These are phyloP conservation scores for Botryotinia convoluta DNA, from an alignment of 2,329 filamentous ascomycete genomes.

Conservation along the genomic window DNA sequence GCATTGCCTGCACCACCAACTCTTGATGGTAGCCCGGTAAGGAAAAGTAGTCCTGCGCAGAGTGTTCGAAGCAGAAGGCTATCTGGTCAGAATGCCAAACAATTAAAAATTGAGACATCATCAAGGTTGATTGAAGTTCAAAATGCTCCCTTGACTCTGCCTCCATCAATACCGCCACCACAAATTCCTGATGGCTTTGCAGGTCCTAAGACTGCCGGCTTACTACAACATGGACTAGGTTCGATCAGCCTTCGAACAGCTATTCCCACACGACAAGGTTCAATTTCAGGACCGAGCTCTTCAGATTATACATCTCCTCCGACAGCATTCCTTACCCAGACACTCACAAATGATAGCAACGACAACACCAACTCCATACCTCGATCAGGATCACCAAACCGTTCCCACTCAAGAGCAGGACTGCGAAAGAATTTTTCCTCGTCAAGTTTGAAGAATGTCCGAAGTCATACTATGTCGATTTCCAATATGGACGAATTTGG, in stretches of 20 bases:
- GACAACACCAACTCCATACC: slow-evolving; percentile 36
- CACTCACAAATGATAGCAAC: slow-evolving; percentile 34
- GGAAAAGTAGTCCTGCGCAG: slow-evolving; percentile 39
- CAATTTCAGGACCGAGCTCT: slow-evolving; percentile 34
- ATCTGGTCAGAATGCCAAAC: slow-evolving; percentile 76
- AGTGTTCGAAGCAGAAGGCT: slow-evolving; percentile 73
- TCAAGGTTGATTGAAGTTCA: slow-evolving; percentile 24
- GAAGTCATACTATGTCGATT: slow-evolving; percentile 70
- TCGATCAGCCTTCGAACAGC: slow-evolving; percentile 24
- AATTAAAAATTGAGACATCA: slow-evolving; percentile 85
- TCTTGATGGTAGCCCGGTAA: slow-evolving; percentile 3
- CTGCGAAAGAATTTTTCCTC: slow-evolving; percentile 69
- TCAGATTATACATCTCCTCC: slow-evolving; percentile 34
- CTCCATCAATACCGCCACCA: slow-evolving; percentile 34
- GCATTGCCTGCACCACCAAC: slow-evolving; percentile 42
- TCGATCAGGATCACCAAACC: slow-evolving; percentile 53
- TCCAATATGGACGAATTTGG: slow-evolving; percentile 55
- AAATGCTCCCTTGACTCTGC: slow-evolving; percentile 26
- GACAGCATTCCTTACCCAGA: slow-evolving; percentile 37
- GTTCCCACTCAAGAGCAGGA: slow-evolving; percentile 43
- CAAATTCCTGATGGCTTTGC: slow-evolving; percentile 24
- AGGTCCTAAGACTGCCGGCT: slow-evolving; percentile 34
- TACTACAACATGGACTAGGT: slow-evolving; percentile 28
- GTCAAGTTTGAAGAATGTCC: slow-evolving; percentile 68
- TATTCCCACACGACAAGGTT: slow-evolving; percentile 32